Base-by-base conservation (phyloP, 371 early-diverging fungal genomes). In the Lichtheimia hyalospora region DNA sequence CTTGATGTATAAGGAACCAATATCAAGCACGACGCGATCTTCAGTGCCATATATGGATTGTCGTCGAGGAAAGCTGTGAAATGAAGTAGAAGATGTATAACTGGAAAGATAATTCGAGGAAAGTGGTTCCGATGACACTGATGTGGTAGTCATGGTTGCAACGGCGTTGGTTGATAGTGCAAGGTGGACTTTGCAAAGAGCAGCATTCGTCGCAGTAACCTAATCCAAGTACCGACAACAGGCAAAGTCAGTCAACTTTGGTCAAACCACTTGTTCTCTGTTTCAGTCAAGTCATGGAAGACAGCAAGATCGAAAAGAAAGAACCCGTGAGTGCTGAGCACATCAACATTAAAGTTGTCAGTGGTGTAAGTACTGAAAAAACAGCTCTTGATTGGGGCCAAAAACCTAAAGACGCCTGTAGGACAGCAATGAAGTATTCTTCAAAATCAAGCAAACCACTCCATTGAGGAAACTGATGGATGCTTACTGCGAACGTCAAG, bases 401-500 rank as follows among this genome's bases (percentile, higher is more conserved):
- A 3, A 27, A n/a, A 21, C 13, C 15, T 27, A 3, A 63, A 20
- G 24, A 13, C 28, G n/a, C 7, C 49, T 24, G 20, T 70, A 90
- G 88, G 91, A 91, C 69, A 81, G 77, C 63, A 85, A 85, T 61
- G 92, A 92, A 71, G 89, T 92, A 6, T 89, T 89, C 64, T 96
- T 96, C 84, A 96, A 95, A 79, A 96, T 96, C 74, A 96, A 95
- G 76, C 86, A 91, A 39, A 75, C 89, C 3, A 96, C 97, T 23
- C 92, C 86, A 58, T 80, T 96, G 39, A 85, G 90, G 69, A 94
- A 94, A 70, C 78, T 96, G 61, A 95, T 96, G 95, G 92, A 95
- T 61, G 91, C 92, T 16, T 93, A 92, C 63, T 91, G 92, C 71
- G 86, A 88, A 23, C 86, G 92, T 50, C 86, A 88, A 65, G 90